Evolutionary conservation across 306 rosid genomes (phyloP).

Genomic region (Prunus davidiana): DNA sequence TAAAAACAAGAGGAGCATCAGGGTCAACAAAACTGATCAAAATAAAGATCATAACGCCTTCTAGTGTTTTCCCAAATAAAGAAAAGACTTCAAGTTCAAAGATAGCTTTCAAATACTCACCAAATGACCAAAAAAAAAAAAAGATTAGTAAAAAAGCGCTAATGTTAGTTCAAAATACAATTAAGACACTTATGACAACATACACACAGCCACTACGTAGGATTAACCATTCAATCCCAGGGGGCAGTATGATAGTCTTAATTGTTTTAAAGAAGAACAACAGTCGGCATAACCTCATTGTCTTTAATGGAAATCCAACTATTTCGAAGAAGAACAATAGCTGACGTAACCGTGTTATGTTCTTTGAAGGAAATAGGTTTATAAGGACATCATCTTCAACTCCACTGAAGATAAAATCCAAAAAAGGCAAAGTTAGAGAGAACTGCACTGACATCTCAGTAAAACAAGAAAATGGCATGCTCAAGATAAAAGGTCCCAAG

Average conservation of each 20-base stretch:
- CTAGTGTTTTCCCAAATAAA: neutral
- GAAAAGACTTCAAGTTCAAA: neutral
- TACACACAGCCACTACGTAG: neutral
- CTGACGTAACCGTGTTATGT: no score
- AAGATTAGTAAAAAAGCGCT: neutral
- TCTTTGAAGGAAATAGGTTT: no score
- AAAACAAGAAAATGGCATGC: neutral
- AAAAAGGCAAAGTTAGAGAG: neutral
- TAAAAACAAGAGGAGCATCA: neutral
- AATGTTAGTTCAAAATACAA: neutral
- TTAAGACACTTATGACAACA: neutral
- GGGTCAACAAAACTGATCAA: no score
- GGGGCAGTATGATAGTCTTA: neutral
- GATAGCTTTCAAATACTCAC: neutral
- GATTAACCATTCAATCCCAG: neutral
- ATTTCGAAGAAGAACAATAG: no score
- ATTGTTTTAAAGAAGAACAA: neutral
- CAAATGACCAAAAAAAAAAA: neutral
- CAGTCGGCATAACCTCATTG: no score
- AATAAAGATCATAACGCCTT: no score
- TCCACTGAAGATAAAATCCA: neutral
- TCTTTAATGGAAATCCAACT: no score
- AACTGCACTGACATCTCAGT: accelerated
- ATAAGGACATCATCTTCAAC: no score
- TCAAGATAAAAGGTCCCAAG: neutral